Base-by-base conservation (phyloP, 1,284 basidiomycete genomes). In the Salmacisia buchloeana region DNA sequence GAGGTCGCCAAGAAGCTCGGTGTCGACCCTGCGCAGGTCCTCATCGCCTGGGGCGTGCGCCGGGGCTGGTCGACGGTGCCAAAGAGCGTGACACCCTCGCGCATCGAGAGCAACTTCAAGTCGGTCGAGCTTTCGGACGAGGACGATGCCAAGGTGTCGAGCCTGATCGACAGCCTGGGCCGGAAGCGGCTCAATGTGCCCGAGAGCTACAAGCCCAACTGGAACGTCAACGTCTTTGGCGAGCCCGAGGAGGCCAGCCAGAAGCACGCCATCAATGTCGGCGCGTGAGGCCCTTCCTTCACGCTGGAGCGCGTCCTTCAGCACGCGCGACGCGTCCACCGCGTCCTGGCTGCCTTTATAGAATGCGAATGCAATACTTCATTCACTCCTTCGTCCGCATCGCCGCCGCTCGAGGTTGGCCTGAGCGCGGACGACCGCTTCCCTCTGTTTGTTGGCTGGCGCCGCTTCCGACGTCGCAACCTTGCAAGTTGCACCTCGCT, bases 31-130 rank as follows among this genome's bases (percentile, higher is more conserved):
- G 77, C 73, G 18, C 79, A 81, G 63, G 75, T 81, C 18, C 71
- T 82, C 52, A 77, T 82, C 60, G 75, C 80, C 2, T 82, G 81
- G 81, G 81, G 80, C 31, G 73, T 75, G 46, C 69, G 73, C 60
- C 71, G 80, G 23, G 78, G 80, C 39, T 77, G 78, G 65, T 67
- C 70, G 21, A 78, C 81, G 36, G 80, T 82, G 62, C 81, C 81
- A 54, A 82, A 82, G 75, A 75, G 71, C 38, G 77, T 80, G 21
- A 81, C 78, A 3, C 68, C 73, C 13, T 64, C 66, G 4, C 71
- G 81, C 21, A 81, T 81, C 68, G 67, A 72, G 59, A 65, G 59
- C 64, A 82, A 82, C 78, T 78, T 81, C 59, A 65, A 73, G 60
- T 68, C 78, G 63, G 66, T 82, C 65, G 67, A 72, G 34, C 68